Base-by-base conservation (phyloP, 345 rosid genomes). In the Tarenaya hassleriana region DNA sequence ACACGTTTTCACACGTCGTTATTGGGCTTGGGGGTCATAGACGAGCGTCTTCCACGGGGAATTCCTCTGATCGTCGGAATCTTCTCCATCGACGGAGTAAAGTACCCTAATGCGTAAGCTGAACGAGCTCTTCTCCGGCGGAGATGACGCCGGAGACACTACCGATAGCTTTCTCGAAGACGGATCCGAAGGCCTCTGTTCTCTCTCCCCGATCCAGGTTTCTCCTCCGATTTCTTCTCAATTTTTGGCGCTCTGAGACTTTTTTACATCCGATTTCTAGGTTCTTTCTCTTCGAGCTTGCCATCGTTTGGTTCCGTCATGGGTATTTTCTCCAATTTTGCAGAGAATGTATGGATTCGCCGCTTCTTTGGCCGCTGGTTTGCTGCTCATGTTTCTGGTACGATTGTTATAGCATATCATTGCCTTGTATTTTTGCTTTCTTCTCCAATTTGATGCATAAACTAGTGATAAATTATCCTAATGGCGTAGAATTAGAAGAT, bases 341-440 rank as follows among this genome's bases (percentile, higher is more conserved):
- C 73, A 87, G 96, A 82, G 89, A 69, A 64, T 87, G 77, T 84
- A 77, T 59, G 92, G 72, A 31, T 91, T 79, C 59, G 83, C 76
- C 0, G 89, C 76, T 10, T 80, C 83, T 55, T 61, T 79, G 62
- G 75, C 74, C 39, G 69, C 64, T 56, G 98, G 95, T 31, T 63
- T 92, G 31, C 70, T 73, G 34, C 75, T 71, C 47, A 85, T 85
- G 96, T 76, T 85, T 63, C 77, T 91, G 95, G 96, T 91, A 74
- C 24, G 56, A 47, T 13, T 59, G 40, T 34, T 40, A 31, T 15
- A 8, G 34, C 43, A 10, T 7, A 18, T 11, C 12, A 47, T 7
- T 47, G 40, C 11, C 50, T 10, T 21, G n/a, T 27, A 5, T 8
- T 16, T 47, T n/a, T n/a, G n/a, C 16, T 20, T 13, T 15, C 11